A percentile compares a stretch with the other conserved stretches of the same genome.
Evolutionary conservation across 225 moss, liverwort and hornwort genomes (phyloP).

Genomic region (Physcomitrium patens): DNA sequence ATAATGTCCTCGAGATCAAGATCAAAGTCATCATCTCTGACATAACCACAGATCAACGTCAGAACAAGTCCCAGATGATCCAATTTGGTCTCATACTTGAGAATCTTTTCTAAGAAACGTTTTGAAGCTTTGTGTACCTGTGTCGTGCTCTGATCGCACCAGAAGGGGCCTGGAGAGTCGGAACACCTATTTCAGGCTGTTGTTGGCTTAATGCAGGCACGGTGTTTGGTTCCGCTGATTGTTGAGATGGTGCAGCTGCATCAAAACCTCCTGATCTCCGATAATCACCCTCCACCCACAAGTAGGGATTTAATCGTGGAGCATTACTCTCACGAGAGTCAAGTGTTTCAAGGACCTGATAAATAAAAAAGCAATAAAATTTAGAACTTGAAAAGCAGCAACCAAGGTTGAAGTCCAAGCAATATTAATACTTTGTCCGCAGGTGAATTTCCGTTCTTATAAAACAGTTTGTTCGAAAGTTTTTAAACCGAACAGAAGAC

Average conservation of each 20-base stretch:
- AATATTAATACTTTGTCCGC: conserved; percentile 1
- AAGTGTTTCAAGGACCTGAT: conserved; percentile 36
- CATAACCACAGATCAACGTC: conserved; percentile 19
- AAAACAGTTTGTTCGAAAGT: neutral
- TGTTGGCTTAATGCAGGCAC: conserved; percentile 30
- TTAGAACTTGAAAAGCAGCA: conserved; percentile 1
- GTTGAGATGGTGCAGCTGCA: conserved; percentile 33
- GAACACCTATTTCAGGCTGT: conserved; percentile 25
- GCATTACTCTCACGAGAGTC: conserved; percentile 31
- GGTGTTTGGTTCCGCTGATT: conserved; percentile 29
- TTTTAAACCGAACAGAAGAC: neutral
- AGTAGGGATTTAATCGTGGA: conserved; percentile 40
- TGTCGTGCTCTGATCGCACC: conserved; percentile 28
- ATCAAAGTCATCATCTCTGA: conserved; percentile 63
- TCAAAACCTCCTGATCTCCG: conserved; percentile 32
- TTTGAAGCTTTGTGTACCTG: conserved; percentile 26
- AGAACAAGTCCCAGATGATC: conserved; percentile 11
- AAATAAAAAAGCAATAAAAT: conserved; percentile 15
- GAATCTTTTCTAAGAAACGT: neutral
- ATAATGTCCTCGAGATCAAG: conserved; percentile 68
- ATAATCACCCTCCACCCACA: conserved; percentile 41
- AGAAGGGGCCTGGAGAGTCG: conserved; percentile 30
- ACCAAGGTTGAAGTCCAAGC: conserved; percentile 13
- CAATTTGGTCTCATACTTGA: neutral
- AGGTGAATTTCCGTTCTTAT: neutral